Percentiles rank a stretch among this genome's conserved stretches.
Evolutionary conservation across 2,329 filamentous ascomycete genomes (phyloP).

Genomic region (Akanthomyces uredinophilus): DNA sequence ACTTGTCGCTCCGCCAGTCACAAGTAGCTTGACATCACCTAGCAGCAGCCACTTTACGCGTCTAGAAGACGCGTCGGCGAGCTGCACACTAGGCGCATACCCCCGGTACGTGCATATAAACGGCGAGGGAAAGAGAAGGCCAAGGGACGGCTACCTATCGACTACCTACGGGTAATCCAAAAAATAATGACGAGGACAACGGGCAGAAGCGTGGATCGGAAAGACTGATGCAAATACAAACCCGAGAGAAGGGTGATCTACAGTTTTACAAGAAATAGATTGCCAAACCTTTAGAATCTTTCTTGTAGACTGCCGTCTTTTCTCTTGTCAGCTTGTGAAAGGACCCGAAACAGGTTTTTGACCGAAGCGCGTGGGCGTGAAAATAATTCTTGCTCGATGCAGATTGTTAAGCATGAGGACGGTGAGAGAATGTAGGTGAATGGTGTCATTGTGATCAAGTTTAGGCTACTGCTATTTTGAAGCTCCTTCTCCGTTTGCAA

Average conservation of each 20-base stretch:
- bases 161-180: too few species aligned
- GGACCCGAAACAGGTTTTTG: too few species aligned
- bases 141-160: too few species aligned
- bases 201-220: too few species aligned
- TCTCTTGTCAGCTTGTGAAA: too few species aligned
- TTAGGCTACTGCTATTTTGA: neutral
- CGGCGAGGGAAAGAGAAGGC: neutral
- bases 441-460: neutral
- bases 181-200: too few species aligned
- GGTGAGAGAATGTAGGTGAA: neutral
- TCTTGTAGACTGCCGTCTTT: too few species aligned
- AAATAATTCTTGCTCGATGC: neutral
- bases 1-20: neutral
- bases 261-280: too few species aligned
- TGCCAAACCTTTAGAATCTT: too few species aligned
- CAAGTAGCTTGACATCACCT: neutral
- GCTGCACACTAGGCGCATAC: conserved; percentile 5
- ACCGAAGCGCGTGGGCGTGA: neutral
- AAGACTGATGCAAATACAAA: too few species aligned
- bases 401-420: neutral
- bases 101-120: conserved; percentile 13
- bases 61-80: conserved; percentile 16
- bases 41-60: conserved; percentile 15
- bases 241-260: too few species aligned
- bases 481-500: neutral